phyloP scores from a whole-genome alignment of 306 rosid genomes.

The Astragalus membranaceus region DNA sequence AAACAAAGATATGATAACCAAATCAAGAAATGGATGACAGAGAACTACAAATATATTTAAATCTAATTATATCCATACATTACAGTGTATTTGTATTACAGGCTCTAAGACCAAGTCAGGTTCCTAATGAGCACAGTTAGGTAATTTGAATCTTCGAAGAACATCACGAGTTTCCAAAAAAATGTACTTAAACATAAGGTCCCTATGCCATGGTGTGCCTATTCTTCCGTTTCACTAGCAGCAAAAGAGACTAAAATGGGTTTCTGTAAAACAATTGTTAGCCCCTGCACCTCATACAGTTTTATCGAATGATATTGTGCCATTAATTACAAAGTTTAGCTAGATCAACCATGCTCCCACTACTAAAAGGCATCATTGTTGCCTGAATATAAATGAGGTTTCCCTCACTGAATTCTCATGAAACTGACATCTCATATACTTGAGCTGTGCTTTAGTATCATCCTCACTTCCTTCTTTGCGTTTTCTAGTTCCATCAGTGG shows the following conservation, averaged over 20 bases:
- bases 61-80: background rate
- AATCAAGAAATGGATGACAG: background rate
- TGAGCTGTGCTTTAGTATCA: conserved; percentile 33
- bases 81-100: background rate
- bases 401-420: conserved; percentile 39
- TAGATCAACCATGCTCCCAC: conserved; percentile 18
- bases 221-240: no score
- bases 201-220: background rate
- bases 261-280: background rate
- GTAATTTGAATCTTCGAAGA: background rate
- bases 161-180: background rate
- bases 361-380: conserved; percentile 29
- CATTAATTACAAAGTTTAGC: conserved; percentile 7
- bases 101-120: background rate
- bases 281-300: background rate
- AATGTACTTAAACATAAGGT: background rate
- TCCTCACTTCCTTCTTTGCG: conserved; percentile 58
- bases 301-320: conserved; percentile 17
- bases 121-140: background rate
- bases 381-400: conserved; percentile 22
- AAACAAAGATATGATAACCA: background rate
- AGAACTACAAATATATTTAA: background rate
- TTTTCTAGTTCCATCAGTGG: conserved; percentile 43
- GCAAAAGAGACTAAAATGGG: background rate
- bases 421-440: conserved; percentile 53